phyloP scores from a whole-genome alignment of 73 alveolate genomes.

The Durusdinium trenchii region DNA sequence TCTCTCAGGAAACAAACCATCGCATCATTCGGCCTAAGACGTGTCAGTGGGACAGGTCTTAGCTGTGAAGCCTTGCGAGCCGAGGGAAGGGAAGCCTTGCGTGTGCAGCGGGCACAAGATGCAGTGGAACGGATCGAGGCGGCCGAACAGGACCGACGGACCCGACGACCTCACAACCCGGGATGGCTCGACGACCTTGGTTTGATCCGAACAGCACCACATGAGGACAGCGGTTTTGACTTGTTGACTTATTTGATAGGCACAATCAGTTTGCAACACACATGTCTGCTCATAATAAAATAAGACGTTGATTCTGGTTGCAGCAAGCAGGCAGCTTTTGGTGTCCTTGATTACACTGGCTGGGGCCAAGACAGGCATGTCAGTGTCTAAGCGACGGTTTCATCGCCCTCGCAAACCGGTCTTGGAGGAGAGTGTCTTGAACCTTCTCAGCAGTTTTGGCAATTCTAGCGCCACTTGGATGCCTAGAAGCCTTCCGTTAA shows the following conservation, averaged over 20 bases:
- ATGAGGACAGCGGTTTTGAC: background rate
- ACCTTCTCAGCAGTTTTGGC: slow-evolving; percentile 8
- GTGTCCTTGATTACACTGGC: background rate
- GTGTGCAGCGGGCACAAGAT: background rate
- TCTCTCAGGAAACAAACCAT: too few species aligned
- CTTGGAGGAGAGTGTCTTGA: background rate
- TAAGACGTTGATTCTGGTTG: background rate
- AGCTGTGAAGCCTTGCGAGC: too few species aligned
- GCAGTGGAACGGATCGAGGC: background rate
- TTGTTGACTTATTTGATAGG: background rate
- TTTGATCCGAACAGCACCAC: background rate
- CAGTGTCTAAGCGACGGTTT: background rate
- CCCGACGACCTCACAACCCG: background rate
- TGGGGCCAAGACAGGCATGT: background rate
- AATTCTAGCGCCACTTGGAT: slow-evolving; percentile 5
- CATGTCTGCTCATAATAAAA: background rate
- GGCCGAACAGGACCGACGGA: background rate
- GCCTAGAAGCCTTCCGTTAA: background rate
- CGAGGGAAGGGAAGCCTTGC: slow-evolving; percentile 18
- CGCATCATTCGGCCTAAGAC: too few species aligned
- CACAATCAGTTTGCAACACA: background rate
- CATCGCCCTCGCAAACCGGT: background rate
- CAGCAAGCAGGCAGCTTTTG: background rate
- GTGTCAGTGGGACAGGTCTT: too few species aligned
- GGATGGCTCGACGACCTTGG: background rate